Base-by-base conservation (phyloP, 2,329 filamentous ascomycete genomes). In the Trichoderma cornu-damae region DNA sequence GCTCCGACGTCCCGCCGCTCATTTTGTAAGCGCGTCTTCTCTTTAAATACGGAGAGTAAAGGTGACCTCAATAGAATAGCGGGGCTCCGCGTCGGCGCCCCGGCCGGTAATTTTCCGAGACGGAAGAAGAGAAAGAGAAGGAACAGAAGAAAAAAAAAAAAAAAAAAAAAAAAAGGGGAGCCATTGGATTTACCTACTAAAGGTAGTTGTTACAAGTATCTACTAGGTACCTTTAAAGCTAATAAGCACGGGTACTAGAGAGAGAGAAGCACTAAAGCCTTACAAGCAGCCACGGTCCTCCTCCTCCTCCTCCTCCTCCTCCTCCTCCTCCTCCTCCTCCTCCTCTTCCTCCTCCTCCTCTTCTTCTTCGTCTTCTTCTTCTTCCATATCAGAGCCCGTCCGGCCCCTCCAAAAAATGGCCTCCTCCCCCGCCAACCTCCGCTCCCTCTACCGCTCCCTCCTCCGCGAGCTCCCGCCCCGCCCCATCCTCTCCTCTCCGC, bases 401-500 rank as follows among this genome's bases (percentile, higher is more conserved):
- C 6, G 11, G 2, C 3, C 16, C 6, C 16, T 14, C 22, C n/a
- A n/a, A n/a, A n/a, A 24, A 46, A 73, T 72, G 69, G 59, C 69
- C 65, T 66, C 75, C 30, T 71, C 70, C 8, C 71, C 78, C 61
- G 70, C 81, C 38, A 75, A 77, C 37, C 70, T 89, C 40, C 89
- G 90, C 67, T 84, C 90, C 34, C 80, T 96, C 69, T 97, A 97
- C 80, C 89, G 93, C 67, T 82, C 87, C 40, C 79, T 96, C 68
- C 84, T 97, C 57, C 90, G 93, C 72, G 91, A 96, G 76, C 85
- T 96, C 7, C 93, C 93, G 1, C 82, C 87, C 6, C 86, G 86
- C 5, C 78, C 81, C 2, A 71, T 83, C 65, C 77, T 81, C 62
- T 74, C 76, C 58, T 65, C 73, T 60, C 73, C 78, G 22, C 85